Evolutionary conservation across 495 filamentous ascomycete species (phyloP).

Genomic region (Elasticomyces elasticus): DNA sequence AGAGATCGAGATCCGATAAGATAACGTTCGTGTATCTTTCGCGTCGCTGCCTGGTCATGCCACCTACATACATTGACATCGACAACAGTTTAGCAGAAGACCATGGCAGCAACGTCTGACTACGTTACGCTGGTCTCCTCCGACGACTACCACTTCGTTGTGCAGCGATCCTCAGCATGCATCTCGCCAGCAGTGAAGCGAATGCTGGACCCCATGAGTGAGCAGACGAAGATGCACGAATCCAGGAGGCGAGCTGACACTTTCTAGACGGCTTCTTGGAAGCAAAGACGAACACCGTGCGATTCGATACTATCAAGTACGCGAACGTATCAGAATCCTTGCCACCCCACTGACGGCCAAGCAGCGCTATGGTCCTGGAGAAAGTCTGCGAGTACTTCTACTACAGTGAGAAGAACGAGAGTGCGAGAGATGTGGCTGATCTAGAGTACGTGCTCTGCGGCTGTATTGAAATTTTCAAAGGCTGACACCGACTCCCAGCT

Average conservation of each 20-base stretch:
- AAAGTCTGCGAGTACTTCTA: constrained; percentile 88
- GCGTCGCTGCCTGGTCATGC: too few relatives aligned
- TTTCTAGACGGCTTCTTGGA: constrained; percentile 59
- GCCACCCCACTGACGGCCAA: constrained; percentile 17
- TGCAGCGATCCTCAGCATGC: constrained; percentile 65
- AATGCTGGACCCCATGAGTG: constrained; percentile 76
- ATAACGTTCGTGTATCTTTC: too few relatives aligned
- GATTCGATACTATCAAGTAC: constrained; percentile 64
- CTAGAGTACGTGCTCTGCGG: too few relatives aligned
- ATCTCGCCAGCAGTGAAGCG: constrained; percentile 66
- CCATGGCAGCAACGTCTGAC: constrained; percentile 31
- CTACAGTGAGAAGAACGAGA: constrained; percentile 61
- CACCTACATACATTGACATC: too few relatives aligned
- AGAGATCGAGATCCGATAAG: too few relatives aligned
- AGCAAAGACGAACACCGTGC: constrained; percentile 52
- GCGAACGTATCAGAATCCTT: background rate
- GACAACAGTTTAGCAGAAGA: too few relatives aligned
- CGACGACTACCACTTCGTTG: constrained; percentile 82
- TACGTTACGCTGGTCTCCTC: constrained; percentile 80
- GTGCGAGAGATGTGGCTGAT: constrained; percentile 70
- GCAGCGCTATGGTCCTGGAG: constrained; percentile 71
- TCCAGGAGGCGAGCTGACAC: background rate
- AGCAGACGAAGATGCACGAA: constrained; percentile 22
- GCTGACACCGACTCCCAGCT: constrained; percentile 15
- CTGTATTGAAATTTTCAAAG: background rate